A percentile compares a stretch with the other conserved stretches of the same genome.
phyloP scores from a whole-genome alignment of 345 rosid genomes.

The Populus deltoides region DNA sequence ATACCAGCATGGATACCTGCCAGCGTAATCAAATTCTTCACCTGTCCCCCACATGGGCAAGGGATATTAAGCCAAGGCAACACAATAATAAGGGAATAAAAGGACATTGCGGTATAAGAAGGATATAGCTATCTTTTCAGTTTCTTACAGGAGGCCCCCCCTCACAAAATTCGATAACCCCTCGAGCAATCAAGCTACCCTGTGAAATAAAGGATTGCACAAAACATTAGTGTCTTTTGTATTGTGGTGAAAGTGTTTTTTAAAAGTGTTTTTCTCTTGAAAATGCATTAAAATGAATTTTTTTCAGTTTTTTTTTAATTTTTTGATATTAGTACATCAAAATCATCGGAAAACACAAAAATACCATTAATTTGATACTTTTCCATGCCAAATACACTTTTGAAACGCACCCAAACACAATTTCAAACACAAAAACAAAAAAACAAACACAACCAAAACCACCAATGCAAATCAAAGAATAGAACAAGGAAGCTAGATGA shows the following conservation, averaged over 20 bases:
- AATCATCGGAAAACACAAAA: too few species aligned
- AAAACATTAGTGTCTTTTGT: not conserved
- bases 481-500: not conserved
- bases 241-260: too few species aligned
- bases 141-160: conserved; percentile 77
- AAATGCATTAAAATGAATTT: too few species aligned
- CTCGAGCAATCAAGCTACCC: conserved; percentile 75
- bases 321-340: too few species aligned
- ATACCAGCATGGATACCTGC: conserved; percentile 86
- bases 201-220: conserved; percentile 22
- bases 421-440: too few species aligned
- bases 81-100: too few species aligned
- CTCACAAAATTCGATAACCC: conserved; percentile 72
- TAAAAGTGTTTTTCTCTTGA: too few species aligned
- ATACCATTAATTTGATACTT: too few species aligned
- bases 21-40: conserved; percentile 69
- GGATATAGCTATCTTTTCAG: not conserved
- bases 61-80: not conserved
- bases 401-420: too few species aligned
- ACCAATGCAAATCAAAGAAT: not conserved
- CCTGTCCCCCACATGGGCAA: conserved; percentile 42
- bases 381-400: too few species aligned
- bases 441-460: too few species aligned
- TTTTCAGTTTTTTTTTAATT: too few species aligned
- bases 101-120: not conserved